phyloP scores from a whole-genome alignment of 2,329 filamentous ascomycete species.

The Hypoxylon sp. region DNA sequence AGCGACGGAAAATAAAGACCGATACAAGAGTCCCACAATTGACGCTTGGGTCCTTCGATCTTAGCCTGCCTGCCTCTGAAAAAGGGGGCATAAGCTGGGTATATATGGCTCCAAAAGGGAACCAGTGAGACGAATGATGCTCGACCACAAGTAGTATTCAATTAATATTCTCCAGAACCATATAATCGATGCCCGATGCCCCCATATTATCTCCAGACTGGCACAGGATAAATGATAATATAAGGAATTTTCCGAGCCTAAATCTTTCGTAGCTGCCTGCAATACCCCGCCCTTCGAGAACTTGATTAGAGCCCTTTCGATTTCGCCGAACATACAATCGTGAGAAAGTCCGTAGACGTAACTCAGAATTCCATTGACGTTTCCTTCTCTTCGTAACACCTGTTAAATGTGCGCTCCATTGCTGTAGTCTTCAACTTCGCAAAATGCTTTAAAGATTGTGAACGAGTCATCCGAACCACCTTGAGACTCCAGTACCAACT shows the following conservation, averaged over 20 bases:
- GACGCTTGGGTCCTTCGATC: conserved; percentile 15
- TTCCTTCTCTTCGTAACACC: not conserved
- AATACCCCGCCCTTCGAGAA: conserved; percentile 4
- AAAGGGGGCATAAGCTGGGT: conserved; percentile 10
- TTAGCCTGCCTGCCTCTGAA: not conserved
- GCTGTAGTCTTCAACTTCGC: conserved; percentile 75
- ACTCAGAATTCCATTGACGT: not conserved
- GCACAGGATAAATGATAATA: not conserved
- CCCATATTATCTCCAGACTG: conserved; percentile 26
- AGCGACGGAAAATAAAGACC: conserved; percentile 25
- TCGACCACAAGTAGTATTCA: not conserved
- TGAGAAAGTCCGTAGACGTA: conserved; percentile 1
- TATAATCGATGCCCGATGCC: not conserved
- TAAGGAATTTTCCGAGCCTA: not conserved
- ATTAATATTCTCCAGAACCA: not conserved
- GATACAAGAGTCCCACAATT: not conserved
- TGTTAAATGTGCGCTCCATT: conserved; percentile 49
- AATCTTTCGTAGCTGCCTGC: not conserved
- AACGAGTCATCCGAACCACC: conserved; percentile 75
- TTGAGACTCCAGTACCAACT: conserved; percentile 80
- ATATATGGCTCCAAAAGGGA: not conserved
- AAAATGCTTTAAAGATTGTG: conserved; percentile 93
- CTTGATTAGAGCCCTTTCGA: not conserved
- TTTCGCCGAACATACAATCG: not conserved
- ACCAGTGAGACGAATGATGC: not conserved